Evolutionary conservation across 2,329 filamentous ascomycete species (phyloP).

Genomic region (Fusarium longipes): DNA sequence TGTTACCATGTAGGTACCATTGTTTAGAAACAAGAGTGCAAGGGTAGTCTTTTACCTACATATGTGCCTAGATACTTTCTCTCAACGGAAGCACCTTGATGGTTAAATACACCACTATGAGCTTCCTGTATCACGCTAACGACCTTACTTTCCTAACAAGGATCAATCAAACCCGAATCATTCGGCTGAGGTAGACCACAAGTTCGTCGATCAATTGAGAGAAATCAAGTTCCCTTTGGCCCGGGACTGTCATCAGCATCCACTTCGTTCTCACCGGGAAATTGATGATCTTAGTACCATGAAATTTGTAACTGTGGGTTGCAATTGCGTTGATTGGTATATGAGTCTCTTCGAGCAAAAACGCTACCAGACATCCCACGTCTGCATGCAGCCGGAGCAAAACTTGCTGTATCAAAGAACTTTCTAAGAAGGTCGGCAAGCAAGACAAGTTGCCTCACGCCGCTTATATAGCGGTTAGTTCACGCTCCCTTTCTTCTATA

Average conservation of each 20-base stretch:
- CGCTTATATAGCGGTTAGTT: no score
- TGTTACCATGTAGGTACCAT: not conserved
- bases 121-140: not conserved
- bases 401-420: not conserved
- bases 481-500: not conserved
- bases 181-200: not conserved
- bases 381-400: conserved; percentile 5
- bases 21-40: no score
- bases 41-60: no score
- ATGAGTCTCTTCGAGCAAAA: not conserved
- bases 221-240: not conserved
- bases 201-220: not conserved
- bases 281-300: conserved; percentile 2
- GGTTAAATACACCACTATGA: not conserved
- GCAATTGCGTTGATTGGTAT: conserved; percentile 5
- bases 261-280: not conserved
- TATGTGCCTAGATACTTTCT: not conserved
- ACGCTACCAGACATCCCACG: conserved; percentile 15
- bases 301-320: not conserved
- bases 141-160: not conserved
- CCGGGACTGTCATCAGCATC: not conserved
- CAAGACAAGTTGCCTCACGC: no score
- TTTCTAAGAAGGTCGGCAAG: not conserved
- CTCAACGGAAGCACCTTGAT: conserved; percentile 25
- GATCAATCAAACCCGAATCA: rapidly evolving